These are phyloP conservation scores for Erythrophleum ivorense DNA, from an alignment of 331 rosid genomes.

Conservation along the genomic window DNA sequence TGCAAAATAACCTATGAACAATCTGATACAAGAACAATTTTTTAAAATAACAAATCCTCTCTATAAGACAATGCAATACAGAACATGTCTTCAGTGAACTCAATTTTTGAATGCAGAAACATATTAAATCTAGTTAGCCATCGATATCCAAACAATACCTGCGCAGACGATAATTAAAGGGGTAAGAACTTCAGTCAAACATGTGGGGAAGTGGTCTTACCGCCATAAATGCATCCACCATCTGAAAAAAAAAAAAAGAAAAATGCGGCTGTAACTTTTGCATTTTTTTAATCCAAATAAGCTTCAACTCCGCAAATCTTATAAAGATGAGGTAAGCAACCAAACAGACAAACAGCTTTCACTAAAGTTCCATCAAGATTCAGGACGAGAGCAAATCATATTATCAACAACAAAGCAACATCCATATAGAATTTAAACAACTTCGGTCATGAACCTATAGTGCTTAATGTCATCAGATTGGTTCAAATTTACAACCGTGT, in stretches of 20 bases:
- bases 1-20: not conserved
- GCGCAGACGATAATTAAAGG: not conserved
- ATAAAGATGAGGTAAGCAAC: conserved; percentile 5
- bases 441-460: not conserved
- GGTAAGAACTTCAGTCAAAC: conserved; percentile 63
- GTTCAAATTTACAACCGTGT: not conserved
- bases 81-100: not conserved
- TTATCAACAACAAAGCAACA: not conserved
- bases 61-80: not conserved
- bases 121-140: not conserved
- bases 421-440: not conserved
- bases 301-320: not conserved
- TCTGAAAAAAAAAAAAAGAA: conserved; percentile 47
- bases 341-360: conserved; percentile 2
- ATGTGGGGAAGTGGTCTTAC: conserved; percentile 88
- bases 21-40: not conserved
- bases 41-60: not conserved
- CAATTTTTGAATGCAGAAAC: conserved; percentile 6
- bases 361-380: not conserved
- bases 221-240: conserved; percentile 98
- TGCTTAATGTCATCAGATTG: not conserved
- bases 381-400: not conserved
- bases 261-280: not conserved
- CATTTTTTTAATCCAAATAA: not conserved
- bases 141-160: not conserved